A percentile compares a stretch with the other conserved stretches of the same genome.
These are phyloP conservation scores for Epichloe aotearoae DNA, from an alignment of 2,329 filamentous ascomycete species.

Conservation along the genomic window DNA sequence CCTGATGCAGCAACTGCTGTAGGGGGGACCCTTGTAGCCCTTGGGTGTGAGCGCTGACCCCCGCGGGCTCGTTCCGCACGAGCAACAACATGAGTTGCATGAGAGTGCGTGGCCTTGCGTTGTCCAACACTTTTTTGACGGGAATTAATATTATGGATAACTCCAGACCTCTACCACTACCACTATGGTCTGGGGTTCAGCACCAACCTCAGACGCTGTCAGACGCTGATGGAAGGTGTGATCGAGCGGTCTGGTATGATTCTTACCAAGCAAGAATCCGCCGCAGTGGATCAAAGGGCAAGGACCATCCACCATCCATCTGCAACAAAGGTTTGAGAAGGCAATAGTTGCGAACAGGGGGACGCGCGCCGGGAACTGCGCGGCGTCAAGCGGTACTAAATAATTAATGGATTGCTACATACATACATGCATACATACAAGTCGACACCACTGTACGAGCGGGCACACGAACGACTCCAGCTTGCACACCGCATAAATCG, in stretches of 20 bases:
- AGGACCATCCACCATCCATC: too few relatives aligned
- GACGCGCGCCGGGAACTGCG: neutral
- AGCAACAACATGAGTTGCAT: slow-evolving; percentile 8
- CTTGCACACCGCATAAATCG: slow-evolving; percentile 4
- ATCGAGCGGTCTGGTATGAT: too few relatives aligned
- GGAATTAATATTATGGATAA: too few relatives aligned
- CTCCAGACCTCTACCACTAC: too few relatives aligned
- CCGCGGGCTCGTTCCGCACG: neutral
- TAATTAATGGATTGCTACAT: too few relatives aligned
- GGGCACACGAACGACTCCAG: slow-evolving; percentile 1
- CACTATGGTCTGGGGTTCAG: neutral
- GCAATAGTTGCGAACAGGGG: neutral
- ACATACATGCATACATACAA: too few relatives aligned
- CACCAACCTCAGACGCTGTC: neutral
- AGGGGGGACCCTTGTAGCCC: neutral
- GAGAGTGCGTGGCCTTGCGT: slow-evolving; percentile 17
- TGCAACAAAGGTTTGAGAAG: neutral
- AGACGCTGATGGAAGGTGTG: neutral
- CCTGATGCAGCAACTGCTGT: neutral
- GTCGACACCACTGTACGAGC: too few relatives aligned
- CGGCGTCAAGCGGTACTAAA: too few relatives aligned
- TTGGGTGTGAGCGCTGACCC: neutral
- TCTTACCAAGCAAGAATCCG: too few relatives aligned
- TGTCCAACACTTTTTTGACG: slow-evolving; percentile 6
- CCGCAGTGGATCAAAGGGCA: too few relatives aligned